Base-by-base conservation (phyloP, 495 filamentous ascomycete genomes). In the Penicillium angulare region DNA sequence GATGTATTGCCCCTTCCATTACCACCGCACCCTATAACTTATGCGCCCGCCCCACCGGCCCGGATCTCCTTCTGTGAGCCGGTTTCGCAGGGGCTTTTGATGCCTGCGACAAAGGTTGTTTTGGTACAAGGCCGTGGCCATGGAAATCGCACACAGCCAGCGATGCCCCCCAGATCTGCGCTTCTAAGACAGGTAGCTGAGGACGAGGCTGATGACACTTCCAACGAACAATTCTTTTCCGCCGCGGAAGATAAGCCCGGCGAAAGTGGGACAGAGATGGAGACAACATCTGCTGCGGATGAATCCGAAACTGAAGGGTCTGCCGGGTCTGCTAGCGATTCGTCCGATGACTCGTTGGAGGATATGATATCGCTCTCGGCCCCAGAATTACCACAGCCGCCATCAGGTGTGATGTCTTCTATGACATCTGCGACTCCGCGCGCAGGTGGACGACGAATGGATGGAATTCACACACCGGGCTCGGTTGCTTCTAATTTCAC, bases 401-500 rank as follows among this genome's bases (percentile, higher is more conserved):
- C 79, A 4, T 79, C 80, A 8, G 74, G 89, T 33, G 78, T 87
- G 3, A 81, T 92, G 64, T 90, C 89, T 15, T 83, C 82, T 0
- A 76, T 86, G 50, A 82, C 81, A 9, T 73, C 83, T 13, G 88
- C 86, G 16, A 93, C 89, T 1, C 89, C 89, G 13, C 76, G 85
- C 35, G 82, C 85, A 5, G 76, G 82, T 21, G 80, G 77, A 7
- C 74, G 83, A 29, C 80, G 77, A 47, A 70, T 69, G 0, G 88
- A 87, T 63, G 88, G 87, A 7, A 73, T 86, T 7, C 80, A 83
- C 46, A 90, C 87, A 0, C 89, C 90, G 1, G 87, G 85, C 2
- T 95, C 90, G 2, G 85, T 93, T n/a, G 87, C 86, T 53, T 95
- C 89, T 0, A 88, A 79, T 59, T 88, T 89, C 49, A 92, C 90